Evolutionary conservation across 2,329 filamentous ascomycete species (phyloP).

Genomic region (Nemania sp.): DNA sequence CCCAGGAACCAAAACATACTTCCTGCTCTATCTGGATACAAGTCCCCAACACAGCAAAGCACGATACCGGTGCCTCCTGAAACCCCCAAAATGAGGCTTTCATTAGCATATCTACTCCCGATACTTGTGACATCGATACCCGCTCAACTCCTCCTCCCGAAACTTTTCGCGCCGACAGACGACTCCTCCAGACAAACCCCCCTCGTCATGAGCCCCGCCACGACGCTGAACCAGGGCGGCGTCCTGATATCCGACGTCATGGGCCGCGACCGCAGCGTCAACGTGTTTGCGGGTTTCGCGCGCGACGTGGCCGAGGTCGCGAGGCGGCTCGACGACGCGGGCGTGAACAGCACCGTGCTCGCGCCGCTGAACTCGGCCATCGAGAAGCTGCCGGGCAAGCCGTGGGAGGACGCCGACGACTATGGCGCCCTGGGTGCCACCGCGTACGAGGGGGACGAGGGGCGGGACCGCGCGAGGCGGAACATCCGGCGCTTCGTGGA

Average conservation of each 20-base stretch:
- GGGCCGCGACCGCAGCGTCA: constrained; percentile 75
- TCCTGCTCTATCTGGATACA: neutral
- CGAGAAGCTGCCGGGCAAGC: constrained; percentile 77
- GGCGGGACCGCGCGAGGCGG: constrained; percentile 73
- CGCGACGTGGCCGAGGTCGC: constrained; percentile 74
- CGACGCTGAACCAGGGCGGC: constrained; percentile 43
- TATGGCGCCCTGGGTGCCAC: constrained; percentile 68
- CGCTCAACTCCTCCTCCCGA: constrained; percentile 30
- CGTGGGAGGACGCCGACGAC: constrained; percentile 79
- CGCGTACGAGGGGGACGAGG: constrained; percentile 76
- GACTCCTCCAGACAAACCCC: neutral
- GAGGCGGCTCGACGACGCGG: constrained; percentile 67
- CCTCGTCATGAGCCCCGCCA: constrained; percentile 14
- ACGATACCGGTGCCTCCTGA: neutral
- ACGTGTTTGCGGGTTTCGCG: constrained; percentile 81
- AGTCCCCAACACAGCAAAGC: neutral
- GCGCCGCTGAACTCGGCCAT: constrained; percentile 86
- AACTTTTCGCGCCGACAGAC: constrained; percentile 27
- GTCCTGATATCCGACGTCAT: constrained; percentile 85
- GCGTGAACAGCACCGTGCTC: constrained; percentile 78
- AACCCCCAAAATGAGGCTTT: constrained; percentile 31
- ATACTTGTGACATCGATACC: constrained; percentile 30
- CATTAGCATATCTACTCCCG: constrained; percentile 20
- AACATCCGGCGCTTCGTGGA: constrained; percentile 85
- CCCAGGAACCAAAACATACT: too few relatives aligned